Evolutionary conservation across 2,329 filamentous ascomycete species (phyloP).

Genomic region (Fusarium setosum): DNA sequence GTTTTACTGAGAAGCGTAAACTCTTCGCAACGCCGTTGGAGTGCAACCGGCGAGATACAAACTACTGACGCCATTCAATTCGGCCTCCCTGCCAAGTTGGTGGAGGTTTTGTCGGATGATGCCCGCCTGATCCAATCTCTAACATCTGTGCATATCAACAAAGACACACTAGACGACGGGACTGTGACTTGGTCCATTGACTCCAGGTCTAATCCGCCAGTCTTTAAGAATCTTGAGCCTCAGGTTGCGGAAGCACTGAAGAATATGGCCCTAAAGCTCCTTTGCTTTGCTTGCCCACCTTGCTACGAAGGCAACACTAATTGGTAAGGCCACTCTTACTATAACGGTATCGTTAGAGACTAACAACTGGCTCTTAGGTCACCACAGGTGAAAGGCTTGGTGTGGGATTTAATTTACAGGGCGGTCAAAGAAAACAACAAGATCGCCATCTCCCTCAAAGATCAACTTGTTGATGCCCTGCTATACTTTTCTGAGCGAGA

Average conservation of each 20-base stretch:
- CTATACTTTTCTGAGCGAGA: slow-evolving; percentile 28
- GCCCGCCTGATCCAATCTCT: slow-evolving; percentile 13
- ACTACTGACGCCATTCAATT: slow-evolving; percentile 22
- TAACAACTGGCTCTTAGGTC: neutral
- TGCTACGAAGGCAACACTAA: slow-evolving; percentile 40
- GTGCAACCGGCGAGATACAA: slow-evolving; percentile 31
- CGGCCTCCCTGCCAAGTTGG: slow-evolving; percentile 25
- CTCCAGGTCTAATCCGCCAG: neutral
- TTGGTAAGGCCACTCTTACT: slow-evolving; percentile 27
- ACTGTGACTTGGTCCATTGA: neutral
- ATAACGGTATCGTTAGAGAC: neutral
- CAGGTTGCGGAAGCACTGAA: neutral
- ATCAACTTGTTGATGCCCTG: neutral
- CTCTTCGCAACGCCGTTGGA: slow-evolving; percentile 34
- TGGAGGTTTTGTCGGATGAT: slow-evolving; percentile 22
- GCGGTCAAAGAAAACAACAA: neutral
- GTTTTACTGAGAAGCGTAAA: slow-evolving; percentile 25
- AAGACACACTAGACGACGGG: neutral
- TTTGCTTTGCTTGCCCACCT: slow-evolving; percentile 41
- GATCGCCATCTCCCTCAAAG: no score
- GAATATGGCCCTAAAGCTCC: slow-evolving; percentile 24
- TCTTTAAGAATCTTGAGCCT: neutral
- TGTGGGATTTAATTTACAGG: neutral
- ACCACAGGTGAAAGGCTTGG: neutral
- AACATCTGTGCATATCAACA: neutral